Evolutionary conservation across 495 filamentous ascomycete species (phyloP).

Genomic region (Haplographium delicatum): DNA sequence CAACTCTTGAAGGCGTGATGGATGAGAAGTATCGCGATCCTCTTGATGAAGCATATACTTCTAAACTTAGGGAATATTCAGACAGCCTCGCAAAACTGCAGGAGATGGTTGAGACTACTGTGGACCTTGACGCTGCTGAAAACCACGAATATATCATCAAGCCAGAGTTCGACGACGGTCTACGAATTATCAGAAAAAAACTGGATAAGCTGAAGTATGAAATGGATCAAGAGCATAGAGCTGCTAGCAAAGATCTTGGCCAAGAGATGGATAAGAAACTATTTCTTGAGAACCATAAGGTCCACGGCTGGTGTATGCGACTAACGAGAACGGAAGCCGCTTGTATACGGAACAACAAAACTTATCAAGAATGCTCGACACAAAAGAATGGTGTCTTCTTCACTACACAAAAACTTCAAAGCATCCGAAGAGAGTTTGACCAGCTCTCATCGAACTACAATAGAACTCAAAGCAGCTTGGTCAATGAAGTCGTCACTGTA

Average conservation of each 20-base stretch:
- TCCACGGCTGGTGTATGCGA: constrained; percentile 96
- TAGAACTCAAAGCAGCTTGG: constrained; percentile 85
- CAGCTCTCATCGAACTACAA: constrained; percentile 95
- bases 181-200: constrained; percentile 83
- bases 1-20: constrained; percentile 86
- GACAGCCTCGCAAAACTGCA: constrained; percentile 80
- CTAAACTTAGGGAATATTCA: constrained; percentile 68
- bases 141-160: constrained; percentile 99
- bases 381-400: constrained; percentile 99
- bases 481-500: constrained; percentile 88
- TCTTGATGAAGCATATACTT: constrained; percentile 81
- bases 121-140: constrained; percentile 91
- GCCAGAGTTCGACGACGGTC: constrained; percentile 89
- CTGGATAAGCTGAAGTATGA: constrained; percentile 78
- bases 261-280: constrained; percentile 98
- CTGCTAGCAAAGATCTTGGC: constrained; percentile 73
- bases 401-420: constrained; percentile 80
- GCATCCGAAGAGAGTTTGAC: constrained; percentile 83
- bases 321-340: constrained; percentile 86
- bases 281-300: constrained; percentile 92
- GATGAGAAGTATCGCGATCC: constrained; percentile 90
- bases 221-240: constrained; percentile 78
- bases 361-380: constrained; percentile 93
- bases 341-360: constrained; percentile 84
- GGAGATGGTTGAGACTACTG: constrained; percentile 98